Conservation (phyloP, 1,139 yeast species). For the Pichia sorboxylosa region DNA sequence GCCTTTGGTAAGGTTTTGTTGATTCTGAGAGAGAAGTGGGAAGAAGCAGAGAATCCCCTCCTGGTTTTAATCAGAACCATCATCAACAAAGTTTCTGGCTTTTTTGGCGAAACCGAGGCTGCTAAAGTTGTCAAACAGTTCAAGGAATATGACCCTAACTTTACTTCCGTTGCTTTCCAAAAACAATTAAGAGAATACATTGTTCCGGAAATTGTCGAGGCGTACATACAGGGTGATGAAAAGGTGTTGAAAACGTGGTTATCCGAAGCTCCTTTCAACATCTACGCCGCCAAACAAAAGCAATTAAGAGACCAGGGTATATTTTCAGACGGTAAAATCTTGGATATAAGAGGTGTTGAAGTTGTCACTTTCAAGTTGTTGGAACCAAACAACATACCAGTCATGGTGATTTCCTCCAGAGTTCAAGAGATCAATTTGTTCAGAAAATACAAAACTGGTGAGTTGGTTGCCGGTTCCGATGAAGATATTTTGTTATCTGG, state of each 20-base stretch:
- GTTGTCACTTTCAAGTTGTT: slow-evolving; percentile 79
- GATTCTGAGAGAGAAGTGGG: slow-evolving; percentile 64
- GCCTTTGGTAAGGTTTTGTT: slow-evolving; percentile 57
- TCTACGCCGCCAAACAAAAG: slow-evolving; percentile 89
- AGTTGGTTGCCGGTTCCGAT: slow-evolving; percentile 92
- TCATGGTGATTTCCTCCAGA: slow-evolving; percentile 85
- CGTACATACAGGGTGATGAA: slow-evolving; percentile 88
- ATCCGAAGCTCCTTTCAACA: slow-evolving; percentile 93
- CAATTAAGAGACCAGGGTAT: slow-evolving; percentile 87
- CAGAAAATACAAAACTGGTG: slow-evolving; percentile 84
- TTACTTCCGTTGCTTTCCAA: slow-evolving; percentile 70
- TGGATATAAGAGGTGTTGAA: slow-evolving; percentile 94
- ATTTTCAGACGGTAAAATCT: slow-evolving; percentile 80
- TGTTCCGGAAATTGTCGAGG: slow-evolving; percentile 91
- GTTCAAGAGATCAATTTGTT: slow-evolving; percentile 92
- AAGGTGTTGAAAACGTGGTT: slow-evolving; percentile 79
- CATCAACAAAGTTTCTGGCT: slow-evolving; percentile 69
- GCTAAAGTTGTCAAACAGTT: slow-evolving; percentile 83
- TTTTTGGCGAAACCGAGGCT: slow-evolving; percentile 92
- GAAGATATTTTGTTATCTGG: slow-evolving; percentile 88
- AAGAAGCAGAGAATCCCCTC: slow-evolving; percentile 90
- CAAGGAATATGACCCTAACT: slow-evolving; percentile 81
- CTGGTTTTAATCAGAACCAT: slow-evolving; percentile 73
- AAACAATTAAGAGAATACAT: slow-evolving; percentile 83
- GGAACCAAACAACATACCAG: slow-evolving; percentile 90